These are phyloP conservation scores for Myxozyma nipponensis DNA, from an alignment of 805 yeast species.

Conservation along the genomic window DNA sequence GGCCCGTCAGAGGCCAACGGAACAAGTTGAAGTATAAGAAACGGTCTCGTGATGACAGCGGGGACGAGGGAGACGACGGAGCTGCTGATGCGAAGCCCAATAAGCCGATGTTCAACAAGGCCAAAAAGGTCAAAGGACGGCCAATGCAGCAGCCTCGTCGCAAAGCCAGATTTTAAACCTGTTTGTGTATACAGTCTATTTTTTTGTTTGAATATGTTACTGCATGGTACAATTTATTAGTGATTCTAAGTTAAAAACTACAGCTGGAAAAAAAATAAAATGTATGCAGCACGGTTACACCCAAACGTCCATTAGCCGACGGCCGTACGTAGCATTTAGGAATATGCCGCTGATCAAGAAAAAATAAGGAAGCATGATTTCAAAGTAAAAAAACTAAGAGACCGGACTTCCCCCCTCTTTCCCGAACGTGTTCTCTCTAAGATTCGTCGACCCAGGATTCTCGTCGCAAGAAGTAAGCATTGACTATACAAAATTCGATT, in stretches of 20 bases:
- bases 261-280: slow-evolving; percentile 32
- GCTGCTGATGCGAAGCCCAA: background rate
- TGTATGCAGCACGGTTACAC: slow-evolving; percentile 99
- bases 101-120: background rate
- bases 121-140: background rate
- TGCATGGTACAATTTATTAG: too few relatives aligned
- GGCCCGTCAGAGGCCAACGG: slow-evolving; percentile 90
- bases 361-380: too few relatives aligned
- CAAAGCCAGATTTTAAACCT: slow-evolving; percentile 8
- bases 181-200: background rate
- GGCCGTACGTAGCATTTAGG: slow-evolving; percentile 98
- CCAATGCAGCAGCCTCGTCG: slow-evolving; percentile 5
- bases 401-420: too few relatives aligned
- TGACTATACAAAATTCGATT: slow-evolving; percentile 20
- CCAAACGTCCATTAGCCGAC: slow-evolving; percentile 93
- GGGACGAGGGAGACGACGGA: slow-evolving; percentile 37
- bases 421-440: slow-evolving; percentile 52
- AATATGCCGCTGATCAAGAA: slow-evolving; percentile 87
- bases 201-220: too few relatives aligned
- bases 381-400: too few relatives aligned
- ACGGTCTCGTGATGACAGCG: slow-evolving; percentile 50
- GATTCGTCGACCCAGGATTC: slow-evolving; percentile 97
- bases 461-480: slow-evolving; percentile 36
- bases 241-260: background rate
- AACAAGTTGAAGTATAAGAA: slow-evolving; percentile 82